phyloP scores from a whole-genome alignment of 31 red algal genomes.

The Odonthalia washingtoniensis region DNA sequence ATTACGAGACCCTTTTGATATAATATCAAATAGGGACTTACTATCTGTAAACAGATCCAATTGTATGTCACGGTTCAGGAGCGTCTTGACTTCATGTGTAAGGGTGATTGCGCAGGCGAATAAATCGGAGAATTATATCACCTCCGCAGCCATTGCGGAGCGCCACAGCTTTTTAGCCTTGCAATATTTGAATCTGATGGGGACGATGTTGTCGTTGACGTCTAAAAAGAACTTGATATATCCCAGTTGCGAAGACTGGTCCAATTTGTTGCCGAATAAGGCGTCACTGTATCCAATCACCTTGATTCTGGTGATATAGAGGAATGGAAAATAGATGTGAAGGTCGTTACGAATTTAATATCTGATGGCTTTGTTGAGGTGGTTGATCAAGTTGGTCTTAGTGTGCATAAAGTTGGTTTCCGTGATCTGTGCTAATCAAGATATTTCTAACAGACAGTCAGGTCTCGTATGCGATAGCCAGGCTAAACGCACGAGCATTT shows the following conservation, averaged over 20 bases:
- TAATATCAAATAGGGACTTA: no score
- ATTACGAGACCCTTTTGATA: no score
- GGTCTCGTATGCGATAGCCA: no score
- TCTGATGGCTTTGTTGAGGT: not conserved
- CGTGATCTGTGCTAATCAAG: no score
- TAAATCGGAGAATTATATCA: conserved; percentile 46
- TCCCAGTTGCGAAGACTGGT: conserved; percentile 43
- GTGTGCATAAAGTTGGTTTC: conserved; percentile 38
- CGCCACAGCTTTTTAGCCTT: conserved; percentile 12
- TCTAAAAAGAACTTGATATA: conserved; percentile 34
- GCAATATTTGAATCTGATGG: conserved; percentile 42
- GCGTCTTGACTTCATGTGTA: no score
- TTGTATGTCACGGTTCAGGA: no score
- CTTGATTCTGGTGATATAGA: not conserved
- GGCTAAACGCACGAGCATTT: no score
- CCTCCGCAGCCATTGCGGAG: conserved; percentile 48
- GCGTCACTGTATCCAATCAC: no score
- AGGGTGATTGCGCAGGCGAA: conserved; percentile 1
- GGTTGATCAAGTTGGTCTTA: not conserved
- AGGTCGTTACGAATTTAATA: not conserved
- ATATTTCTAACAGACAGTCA: no score
- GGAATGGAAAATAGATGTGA: not conserved
- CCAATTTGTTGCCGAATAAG: conserved; percentile 17
- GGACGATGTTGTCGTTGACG: not conserved
- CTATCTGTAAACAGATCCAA: no score